Percentiles rank a stretch among this genome's conserved stretches.
These are phyloP conservation scores for Chondrostereum purpureum DNA, from an alignment of 1,284 basidiomycete species.

Conservation along the genomic window DNA sequence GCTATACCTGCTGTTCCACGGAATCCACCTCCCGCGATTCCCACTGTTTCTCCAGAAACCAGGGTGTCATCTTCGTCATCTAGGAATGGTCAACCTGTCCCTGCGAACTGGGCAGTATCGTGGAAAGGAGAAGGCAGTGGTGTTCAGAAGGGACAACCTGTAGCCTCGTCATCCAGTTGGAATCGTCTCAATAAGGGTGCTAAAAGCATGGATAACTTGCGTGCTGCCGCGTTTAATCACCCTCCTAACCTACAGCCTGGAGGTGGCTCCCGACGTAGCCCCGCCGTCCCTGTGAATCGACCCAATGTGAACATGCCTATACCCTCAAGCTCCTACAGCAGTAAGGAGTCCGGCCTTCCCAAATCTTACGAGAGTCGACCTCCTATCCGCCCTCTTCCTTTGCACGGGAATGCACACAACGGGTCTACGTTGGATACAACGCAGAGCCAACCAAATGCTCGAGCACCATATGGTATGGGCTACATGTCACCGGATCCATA, in stretches of 20 bases:
- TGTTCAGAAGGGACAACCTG: constrained; percentile 24
- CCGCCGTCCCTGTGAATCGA: constrained; percentile 25
- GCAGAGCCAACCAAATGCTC: constrained; percentile 13
- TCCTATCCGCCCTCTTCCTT: constrained; percentile 29
- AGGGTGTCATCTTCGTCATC: constrained; percentile 16
- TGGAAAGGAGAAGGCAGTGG: constrained; percentile 40
- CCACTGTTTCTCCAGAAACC: constrained; percentile 17
- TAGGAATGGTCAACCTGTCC: constrained; percentile 33
- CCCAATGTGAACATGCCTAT: constrained; percentile 13
- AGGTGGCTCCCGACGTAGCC: constrained; percentile 18
- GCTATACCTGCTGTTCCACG: constrained; percentile 32
- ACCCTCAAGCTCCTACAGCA: constrained; percentile 3
- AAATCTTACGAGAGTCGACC: constrained; percentile 35
- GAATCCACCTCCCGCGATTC: constrained; percentile 30
- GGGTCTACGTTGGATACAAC: constrained; percentile 17
- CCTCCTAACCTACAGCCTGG: constrained; percentile 33
- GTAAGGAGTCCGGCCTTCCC: constrained; percentile 19
- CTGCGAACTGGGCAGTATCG: constrained; percentile 37
- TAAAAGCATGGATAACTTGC: constrained; percentile 57
- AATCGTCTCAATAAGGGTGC: constrained; percentile 31
- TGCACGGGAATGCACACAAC: constrained; percentile 28
- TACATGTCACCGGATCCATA: constrained; percentile 39
- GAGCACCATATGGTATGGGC: constrained; percentile 16
- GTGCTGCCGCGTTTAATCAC: constrained; percentile 25
- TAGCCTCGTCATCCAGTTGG: constrained; percentile 20